Conservation (phyloP, 306 rosid genomes). For the Rubus idaeus region DNA sequence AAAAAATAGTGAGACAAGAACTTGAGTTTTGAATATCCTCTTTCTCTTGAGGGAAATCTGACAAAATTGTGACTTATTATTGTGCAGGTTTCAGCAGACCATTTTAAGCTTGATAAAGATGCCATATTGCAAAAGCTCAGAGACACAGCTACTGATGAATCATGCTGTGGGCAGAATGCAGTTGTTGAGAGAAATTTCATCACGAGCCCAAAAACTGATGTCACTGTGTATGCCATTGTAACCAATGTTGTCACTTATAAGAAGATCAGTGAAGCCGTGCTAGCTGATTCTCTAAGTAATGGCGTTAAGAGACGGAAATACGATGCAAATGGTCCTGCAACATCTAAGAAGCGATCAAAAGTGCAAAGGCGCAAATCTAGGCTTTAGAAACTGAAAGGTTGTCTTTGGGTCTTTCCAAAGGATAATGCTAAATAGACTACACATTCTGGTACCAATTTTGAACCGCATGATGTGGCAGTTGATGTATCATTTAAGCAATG, state of each 20-base stretch:
- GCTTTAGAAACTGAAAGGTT: slow-evolving; percentile 32
- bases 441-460: not conserved
- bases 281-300: slow-evolving; percentile 47
- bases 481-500: not conserved
- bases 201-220: slow-evolving; percentile 55
- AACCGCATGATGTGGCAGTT: not conserved
- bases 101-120: slow-evolving; percentile 59
- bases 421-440: not conserved
- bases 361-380: slow-evolving; percentile 51
- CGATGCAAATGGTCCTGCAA: slow-evolving; percentile 40
- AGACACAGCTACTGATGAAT: slow-evolving; percentile 59
- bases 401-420: slow-evolving; percentile 30
- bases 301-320: slow-evolving; percentile 51
- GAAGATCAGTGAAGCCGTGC: slow-evolving; percentile 35
- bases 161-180: slow-evolving; percentile 72
- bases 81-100: slow-evolving; percentile 63
- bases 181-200: slow-evolving; percentile 58
- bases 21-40: not conserved
- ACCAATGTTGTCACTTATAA: slow-evolving; percentile 66
- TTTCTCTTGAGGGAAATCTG: not conserved
- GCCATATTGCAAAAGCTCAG: slow-evolving; percentile 65
- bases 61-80: not conserved
- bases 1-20: not conserved
- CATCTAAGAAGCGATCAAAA: slow-evolving; percentile 78
- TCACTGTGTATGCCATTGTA: slow-evolving; percentile 62